Conservation (phyloP, 345 rosid species). For the Cardamine occulta region DNA sequence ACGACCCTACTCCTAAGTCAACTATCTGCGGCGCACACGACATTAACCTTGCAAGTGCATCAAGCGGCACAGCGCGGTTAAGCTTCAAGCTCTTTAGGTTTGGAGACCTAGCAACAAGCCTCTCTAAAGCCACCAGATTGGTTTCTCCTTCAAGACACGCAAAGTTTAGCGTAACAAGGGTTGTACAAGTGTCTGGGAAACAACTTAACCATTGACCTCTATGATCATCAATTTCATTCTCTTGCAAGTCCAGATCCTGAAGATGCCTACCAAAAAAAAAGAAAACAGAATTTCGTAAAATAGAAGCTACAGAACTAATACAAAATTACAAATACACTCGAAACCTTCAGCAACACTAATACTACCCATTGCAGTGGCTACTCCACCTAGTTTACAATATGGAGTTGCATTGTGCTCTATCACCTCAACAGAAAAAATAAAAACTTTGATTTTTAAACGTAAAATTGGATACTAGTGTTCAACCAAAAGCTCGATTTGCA, state of each 20-base stretch:
- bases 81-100: conserved; percentile 81
- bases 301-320: not conserved
- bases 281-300: not conserved
- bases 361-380: not conserved
- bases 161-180: conserved; percentile 80
- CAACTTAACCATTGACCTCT: conserved; percentile 93
- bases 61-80: conserved; percentile 78
- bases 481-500: not conserved
- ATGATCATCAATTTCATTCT: conserved; percentile 91
- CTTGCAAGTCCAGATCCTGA: conserved; percentile 96
- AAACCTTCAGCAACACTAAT: not conserved
- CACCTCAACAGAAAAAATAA: not conserved
- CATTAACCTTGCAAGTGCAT: conserved; percentile 67
- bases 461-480: not conserved
- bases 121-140: conserved; percentile 74
- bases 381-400: not conserved
- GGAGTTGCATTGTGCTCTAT: not conserved
- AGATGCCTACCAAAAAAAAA: conserved; percentile 56
- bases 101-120: conserved; percentile 91
- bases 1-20: conserved; percentile 94
- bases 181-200: conserved; percentile 78
- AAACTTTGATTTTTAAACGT: too few relatives aligned
- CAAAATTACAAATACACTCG: not conserved
- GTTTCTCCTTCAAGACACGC: conserved; percentile 93
- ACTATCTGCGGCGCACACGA: conserved; percentile 65